A percentile compares a stretch with the other conserved stretches of the same genome.
phyloP scores from a whole-genome alignment of 805 yeast species.

The Scheffersomyces amazonensis region DNA sequence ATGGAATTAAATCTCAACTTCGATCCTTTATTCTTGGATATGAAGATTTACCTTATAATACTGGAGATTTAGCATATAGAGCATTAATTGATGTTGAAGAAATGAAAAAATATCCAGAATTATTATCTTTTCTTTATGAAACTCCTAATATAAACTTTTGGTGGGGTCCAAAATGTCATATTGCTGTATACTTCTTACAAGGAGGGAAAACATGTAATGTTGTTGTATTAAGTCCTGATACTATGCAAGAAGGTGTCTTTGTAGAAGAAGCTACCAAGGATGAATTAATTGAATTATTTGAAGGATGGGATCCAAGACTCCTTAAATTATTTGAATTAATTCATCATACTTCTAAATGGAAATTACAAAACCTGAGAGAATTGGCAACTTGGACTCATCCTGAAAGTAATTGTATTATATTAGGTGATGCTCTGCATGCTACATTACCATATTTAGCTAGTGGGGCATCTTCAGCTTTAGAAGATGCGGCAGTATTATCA shows the following conservation, averaged over 20 bases:
- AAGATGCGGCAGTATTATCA: conserved; percentile 28
- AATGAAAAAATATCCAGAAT: conserved; percentile 15
- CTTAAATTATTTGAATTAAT: conserved; percentile 15
- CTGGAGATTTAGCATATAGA: conserved; percentile 28
- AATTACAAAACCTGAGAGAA: conserved; percentile 20
- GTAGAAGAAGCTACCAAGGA: conserved; percentile 17
- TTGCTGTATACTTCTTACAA: conserved; percentile 23
- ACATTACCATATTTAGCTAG: conserved; percentile 31
- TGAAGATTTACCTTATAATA: conserved; percentile 19
- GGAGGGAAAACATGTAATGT: conserved; percentile 24
- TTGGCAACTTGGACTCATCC: conserved; percentile 22
- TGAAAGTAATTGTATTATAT: conserved; percentile 21
- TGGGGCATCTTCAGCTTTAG: conserved; percentile 33
- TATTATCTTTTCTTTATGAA: conserved; percentile 10
- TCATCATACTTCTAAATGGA: conserved; percentile 21
- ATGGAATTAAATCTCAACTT: conserved; percentile 21
- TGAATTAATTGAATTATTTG: conserved; percentile 19
- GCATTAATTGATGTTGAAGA: conserved; percentile 16
- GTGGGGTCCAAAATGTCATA: conserved; percentile 28
- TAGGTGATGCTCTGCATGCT: conserved; percentile 36
- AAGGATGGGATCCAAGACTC: conserved; percentile 25
- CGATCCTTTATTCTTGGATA: conserved; percentile 14
- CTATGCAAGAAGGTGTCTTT: conserved; percentile 14
- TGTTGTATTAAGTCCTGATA: conserved; percentile 28
- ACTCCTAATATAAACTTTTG: conserved; percentile 26